Evolutionary conservation across 352 stramenopile genomes (phyloP), one percentile per base, ranked within the genome.

Genomic region (Globisporangium takayamanum): DNA sequence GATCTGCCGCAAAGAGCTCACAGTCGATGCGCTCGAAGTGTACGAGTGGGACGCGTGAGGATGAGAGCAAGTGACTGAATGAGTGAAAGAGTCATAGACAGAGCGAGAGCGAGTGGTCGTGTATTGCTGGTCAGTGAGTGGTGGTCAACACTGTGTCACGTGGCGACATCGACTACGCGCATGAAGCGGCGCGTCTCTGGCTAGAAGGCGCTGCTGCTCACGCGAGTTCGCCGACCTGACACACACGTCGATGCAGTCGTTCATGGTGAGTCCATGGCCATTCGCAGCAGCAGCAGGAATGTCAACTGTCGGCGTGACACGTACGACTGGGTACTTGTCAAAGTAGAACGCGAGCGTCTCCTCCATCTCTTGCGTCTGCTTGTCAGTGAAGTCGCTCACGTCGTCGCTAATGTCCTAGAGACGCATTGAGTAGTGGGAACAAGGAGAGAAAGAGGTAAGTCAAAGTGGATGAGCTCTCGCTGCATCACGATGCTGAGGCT

Each of bases 301-400:
- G 18, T 39, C 18, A 52, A 58, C 50, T 52, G 33, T 3, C 39
- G 28, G 5, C 28, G 18, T 18, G 15, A 1, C n/a, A 76, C 76
- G 50, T 82, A 92, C 83, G 39, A 85, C 74, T n/a, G 83, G 83
- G 62, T 93, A 93, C 63, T 93, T 93, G 57, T 87, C 78, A 64
- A 84, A 79, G 70, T 93, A 93, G 53, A 91, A 93, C 49, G 68
- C 64, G 42, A 80, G 73, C n/a, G 77, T 93, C 56, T 87, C 75
- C 16, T 76, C 67, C 44, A 90, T 64, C 44, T 89, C 80, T 60
- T 80, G 67, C 30, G 59, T 57, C 53, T 89, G 73, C 41, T 81
- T 80, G 10, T 87, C 75, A 20, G 73, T 66, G 25, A 93, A 88
- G 65, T 88, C 80, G 55, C 72, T 77, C 20, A 77, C 53, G 52